Percentiles rank a stretch among this genome's conserved stretches.
Conservation (phyloP, 495 filamentous ascomycete species). For the Daldinia vernicosa region DNA sequence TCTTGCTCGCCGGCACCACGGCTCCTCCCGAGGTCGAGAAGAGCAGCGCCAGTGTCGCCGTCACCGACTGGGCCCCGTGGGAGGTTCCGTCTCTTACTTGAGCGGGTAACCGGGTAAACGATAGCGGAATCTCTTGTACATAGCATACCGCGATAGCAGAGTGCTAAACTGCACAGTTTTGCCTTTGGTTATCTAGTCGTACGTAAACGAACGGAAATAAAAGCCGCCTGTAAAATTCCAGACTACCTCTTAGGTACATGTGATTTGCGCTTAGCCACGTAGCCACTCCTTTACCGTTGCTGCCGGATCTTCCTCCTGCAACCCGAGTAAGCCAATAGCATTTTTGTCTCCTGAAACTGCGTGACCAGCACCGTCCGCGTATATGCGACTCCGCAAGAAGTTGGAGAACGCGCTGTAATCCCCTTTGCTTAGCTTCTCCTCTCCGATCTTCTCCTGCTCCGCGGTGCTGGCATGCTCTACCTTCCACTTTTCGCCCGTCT, state of each 20-base stretch:
- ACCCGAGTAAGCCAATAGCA: slow-evolving; percentile 36
- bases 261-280: background rate
- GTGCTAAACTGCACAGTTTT: background rate
- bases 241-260: background rate
- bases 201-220: slow-evolving; percentile 20
- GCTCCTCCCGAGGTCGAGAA: slow-evolving; percentile 53
- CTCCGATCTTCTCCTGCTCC: slow-evolving; percentile 55
- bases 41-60: slow-evolving; percentile 48
- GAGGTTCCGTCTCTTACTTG: slow-evolving; percentile 50
- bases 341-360: slow-evolving; percentile 44
- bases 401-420: slow-evolving; percentile 56
- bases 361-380: slow-evolving; percentile 58
- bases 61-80: slow-evolving; percentile 56
- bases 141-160: slow-evolving; percentile 8
- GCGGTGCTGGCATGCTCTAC: slow-evolving; percentile 51
- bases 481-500: slow-evolving; percentile 54
- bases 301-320: slow-evolving; percentile 44
- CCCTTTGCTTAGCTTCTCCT: slow-evolving; percentile 55
- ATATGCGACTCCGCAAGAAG: slow-evolving; percentile 47
- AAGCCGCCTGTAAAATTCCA: background rate
- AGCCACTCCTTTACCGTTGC: slow-evolving; percentile 42
- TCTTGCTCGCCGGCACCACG: slow-evolving; percentile 52
- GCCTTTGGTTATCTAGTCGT: slow-evolving; percentile 7
- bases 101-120: slow-evolving; percentile 8
- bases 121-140: slow-evolving; percentile 18